These are phyloP conservation scores for Globisporangium rhizosaccharum DNA, from an alignment of 352 stramenopile species.

Conservation along the genomic window DNA sequence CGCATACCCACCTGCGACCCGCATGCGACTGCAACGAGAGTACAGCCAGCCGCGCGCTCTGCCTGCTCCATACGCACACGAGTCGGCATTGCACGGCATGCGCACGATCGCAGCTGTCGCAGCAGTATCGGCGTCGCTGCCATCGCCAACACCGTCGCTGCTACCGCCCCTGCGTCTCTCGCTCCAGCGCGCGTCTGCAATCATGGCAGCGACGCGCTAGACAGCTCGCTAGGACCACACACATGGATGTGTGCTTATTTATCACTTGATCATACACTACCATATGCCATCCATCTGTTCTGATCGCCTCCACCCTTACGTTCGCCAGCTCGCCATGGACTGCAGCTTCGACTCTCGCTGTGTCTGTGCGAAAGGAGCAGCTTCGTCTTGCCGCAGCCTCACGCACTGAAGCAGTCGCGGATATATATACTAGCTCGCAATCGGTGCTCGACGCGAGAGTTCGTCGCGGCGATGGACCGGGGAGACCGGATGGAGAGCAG, in stretches of 20 bases:
- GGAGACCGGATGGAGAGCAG: background rate
- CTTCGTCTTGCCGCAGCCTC: no score
- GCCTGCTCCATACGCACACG: background rate
- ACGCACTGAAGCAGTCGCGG: no score
- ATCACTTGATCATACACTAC: no score
- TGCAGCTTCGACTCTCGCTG: no score
- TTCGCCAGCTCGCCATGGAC: no score
- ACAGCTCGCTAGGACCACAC: no score
- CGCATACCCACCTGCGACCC: background rate
- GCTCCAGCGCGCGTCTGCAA: constrained; percentile 5
- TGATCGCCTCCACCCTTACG: no score
- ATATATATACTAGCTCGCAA: no score
- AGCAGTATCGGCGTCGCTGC: background rate
- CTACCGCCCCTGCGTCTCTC: constrained; percentile 2
- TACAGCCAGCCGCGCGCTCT: background rate
- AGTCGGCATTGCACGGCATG: background rate
- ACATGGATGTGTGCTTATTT: background rate
- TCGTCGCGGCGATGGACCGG: background rate
- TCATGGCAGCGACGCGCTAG: constrained; percentile 3
- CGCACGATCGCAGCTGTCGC: background rate
- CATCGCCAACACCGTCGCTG: background rate
- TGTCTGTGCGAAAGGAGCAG: no score
- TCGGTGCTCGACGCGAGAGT: no score
- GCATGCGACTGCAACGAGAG: background rate
- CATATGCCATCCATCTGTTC: no score